phyloP scores from a whole-genome alignment of 495 filamentous ascomycete genomes.

The Annulohypoxylon nitens region DNA sequence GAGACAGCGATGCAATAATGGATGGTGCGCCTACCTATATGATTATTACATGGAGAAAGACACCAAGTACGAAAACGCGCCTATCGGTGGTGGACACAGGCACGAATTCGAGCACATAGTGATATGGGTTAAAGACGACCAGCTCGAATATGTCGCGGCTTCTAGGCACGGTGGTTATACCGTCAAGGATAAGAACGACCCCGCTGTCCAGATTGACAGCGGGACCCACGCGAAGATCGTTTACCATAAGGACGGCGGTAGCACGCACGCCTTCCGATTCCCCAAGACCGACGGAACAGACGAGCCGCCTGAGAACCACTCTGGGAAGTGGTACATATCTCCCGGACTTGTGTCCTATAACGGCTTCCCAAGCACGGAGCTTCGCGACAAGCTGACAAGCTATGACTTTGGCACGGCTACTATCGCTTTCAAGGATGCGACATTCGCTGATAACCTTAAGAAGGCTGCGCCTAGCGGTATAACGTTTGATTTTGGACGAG shows the following conservation, averaged over 20 bases:
- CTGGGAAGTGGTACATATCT: constrained; percentile 28
- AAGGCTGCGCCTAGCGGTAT: not conserved
- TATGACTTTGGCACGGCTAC: not conserved
- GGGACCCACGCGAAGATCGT: constrained; percentile 49
- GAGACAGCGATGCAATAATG: constrained; percentile 49
- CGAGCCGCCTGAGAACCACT: constrained; percentile 35
- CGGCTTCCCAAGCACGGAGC: not conserved
- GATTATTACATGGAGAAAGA: constrained; percentile 6
- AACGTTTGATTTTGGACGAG: not conserved
- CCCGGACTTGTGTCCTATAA: not conserved
- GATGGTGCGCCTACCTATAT: constrained; percentile 42
- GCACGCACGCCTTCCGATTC: constrained; percentile 51
- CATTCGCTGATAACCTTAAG: not conserved
- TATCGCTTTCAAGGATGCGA: not conserved
- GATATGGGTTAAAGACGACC: not conserved
- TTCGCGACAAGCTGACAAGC: not conserved
- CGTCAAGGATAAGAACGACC: constrained; percentile 22
- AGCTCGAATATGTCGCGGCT: constrained; percentile 35
- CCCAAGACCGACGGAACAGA: constrained; percentile 34
- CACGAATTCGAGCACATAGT: not conserved
- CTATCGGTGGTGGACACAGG: not conserved
- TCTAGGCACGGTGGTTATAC: constrained; percentile 42
- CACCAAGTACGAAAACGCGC: not conserved
- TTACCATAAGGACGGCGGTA: constrained; percentile 49
- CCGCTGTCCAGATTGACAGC: constrained; percentile 29